phyloP scores from a whole-genome alignment of 805 yeast species.

The Kluyveromyces nonfermentans region DNA sequence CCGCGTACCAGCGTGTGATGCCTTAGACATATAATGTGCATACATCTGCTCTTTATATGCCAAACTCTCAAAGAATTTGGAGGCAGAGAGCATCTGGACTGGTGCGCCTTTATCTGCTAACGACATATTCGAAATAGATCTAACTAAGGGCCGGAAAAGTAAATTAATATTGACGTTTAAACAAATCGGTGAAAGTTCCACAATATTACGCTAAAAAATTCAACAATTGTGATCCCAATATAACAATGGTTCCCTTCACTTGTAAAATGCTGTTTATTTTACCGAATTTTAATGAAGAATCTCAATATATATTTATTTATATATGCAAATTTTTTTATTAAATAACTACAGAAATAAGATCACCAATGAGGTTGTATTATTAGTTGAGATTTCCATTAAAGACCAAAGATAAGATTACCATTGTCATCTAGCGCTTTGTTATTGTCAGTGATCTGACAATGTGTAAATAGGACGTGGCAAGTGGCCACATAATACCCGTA shows the following conservation, averaged over 20 bases:
- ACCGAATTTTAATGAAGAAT: too few relatives aligned
- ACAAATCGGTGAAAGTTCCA: not conserved
- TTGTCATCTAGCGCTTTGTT: too few relatives aligned
- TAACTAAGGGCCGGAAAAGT: slow-evolving; percentile 1
- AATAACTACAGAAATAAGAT: not conserved
- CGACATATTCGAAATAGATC: slow-evolving; percentile 3
- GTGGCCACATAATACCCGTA: too few relatives aligned
- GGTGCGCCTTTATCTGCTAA: slow-evolving; percentile 51
- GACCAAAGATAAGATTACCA: too few relatives aligned
- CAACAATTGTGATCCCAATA: too few relatives aligned
- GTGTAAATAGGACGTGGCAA: too few relatives aligned
- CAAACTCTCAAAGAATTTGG: slow-evolving; percentile 54
- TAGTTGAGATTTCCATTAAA: too few relatives aligned
- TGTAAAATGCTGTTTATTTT: too few relatives aligned
- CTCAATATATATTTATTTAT: too few relatives aligned
- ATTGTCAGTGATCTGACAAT: too few relatives aligned
- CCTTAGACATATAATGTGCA: slow-evolving; percentile 77
- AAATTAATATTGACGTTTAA: not conserved
- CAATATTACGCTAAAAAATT: not conserved
- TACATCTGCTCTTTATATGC: slow-evolving; percentile 52
- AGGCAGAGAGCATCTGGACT: slow-evolving; percentile 56
- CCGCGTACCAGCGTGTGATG: slow-evolving; percentile 76
- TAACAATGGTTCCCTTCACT: not conserved
- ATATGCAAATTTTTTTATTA: too few relatives aligned
- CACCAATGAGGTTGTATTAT: not conserved